phyloP scores from a whole-genome alignment of 2,329 filamentous ascomycete species.

The Colletotrichum euphorbiae region DNA sequence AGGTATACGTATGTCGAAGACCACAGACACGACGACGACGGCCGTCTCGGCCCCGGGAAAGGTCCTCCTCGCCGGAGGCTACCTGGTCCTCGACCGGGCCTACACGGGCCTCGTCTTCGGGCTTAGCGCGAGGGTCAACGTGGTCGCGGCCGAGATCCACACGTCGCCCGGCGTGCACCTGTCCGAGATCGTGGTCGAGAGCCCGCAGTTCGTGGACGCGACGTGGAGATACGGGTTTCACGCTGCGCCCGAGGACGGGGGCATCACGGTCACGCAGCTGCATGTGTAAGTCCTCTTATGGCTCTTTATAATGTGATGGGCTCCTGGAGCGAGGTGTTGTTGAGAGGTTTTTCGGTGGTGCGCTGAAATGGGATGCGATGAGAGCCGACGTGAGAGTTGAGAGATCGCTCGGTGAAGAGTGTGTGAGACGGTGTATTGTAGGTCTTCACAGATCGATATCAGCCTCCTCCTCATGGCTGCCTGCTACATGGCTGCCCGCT shows the following conservation, averaged over 20 bases:
- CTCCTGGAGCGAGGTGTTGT: background rate
- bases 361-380: too few species aligned
- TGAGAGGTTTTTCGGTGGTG: background rate
- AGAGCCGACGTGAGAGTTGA: too few species aligned
- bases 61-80: slow-evolving; percentile 93
- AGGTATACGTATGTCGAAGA: slow-evolving; percentile 17
- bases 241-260: slow-evolving; percentile 76
- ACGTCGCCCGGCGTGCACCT: slow-evolving; percentile 70
- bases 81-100: slow-evolving; percentile 88
- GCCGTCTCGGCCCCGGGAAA: slow-evolving; percentile 95
- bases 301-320: slow-evolving; percentile 13
- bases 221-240: slow-evolving; percentile 90
- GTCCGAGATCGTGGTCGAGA: slow-evolving; percentile 84
- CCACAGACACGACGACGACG: slow-evolving; percentile 52
- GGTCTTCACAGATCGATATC: too few species aligned
- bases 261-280: slow-evolving; percentile 83
- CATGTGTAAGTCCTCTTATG: slow-evolving; percentile 71
- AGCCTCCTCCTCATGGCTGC: background rate
- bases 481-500: background rate
- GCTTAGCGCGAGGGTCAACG: slow-evolving; percentile 75
- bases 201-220: slow-evolving; percentile 89
- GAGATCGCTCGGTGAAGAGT: too few species aligned
- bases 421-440: too few species aligned
- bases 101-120: slow-evolving; percentile 83
- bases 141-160: slow-evolving; percentile 67